Conservation (phyloP, 441 rosid genomes). For the Adansonia madagascariensis region DNA sequence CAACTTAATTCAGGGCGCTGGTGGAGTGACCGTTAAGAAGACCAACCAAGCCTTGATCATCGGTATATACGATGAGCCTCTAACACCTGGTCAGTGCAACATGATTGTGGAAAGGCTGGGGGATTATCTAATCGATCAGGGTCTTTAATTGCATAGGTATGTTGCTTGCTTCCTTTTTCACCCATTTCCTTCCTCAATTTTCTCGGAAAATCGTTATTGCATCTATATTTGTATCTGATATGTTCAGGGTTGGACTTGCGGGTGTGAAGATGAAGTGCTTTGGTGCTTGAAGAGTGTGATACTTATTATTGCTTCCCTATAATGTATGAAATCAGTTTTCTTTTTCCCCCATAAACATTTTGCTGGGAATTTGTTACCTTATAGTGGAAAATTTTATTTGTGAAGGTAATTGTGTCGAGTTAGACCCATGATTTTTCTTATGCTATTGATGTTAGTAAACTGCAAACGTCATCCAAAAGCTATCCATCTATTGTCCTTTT, state of each 20-base stretch:
- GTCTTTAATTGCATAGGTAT: slow-evolving; percentile 43
- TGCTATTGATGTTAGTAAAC: neutral
- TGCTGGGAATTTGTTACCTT: neutral
- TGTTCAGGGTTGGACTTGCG: neutral
- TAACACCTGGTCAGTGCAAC: slow-evolving; percentile 88
- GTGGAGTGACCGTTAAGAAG: slow-evolving; percentile 81
- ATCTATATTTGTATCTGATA: neutral
- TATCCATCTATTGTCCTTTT: too few relatives aligned
- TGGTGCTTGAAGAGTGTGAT: slow-evolving; percentile 8
- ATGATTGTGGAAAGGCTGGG: slow-evolving; percentile 85
- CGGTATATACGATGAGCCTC: slow-evolving; percentile 73
- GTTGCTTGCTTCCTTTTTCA: slow-evolving; percentile 22
- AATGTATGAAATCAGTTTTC: neutral
- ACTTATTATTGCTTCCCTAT: neutral
- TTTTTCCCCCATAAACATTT: neutral
- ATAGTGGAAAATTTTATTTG: neutral
- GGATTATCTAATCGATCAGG: slow-evolving; percentile 80
- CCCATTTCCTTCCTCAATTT: neutral
- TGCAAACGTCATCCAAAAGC: too few relatives aligned
- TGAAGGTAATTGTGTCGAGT: neutral
- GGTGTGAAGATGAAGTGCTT: neutral
- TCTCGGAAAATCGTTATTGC: neutral
- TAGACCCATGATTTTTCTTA: neutral
- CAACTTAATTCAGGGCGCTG: slow-evolving; percentile 60
- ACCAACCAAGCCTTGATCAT: slow-evolving; percentile 62